Evolutionary conservation across 148 eudicot genomes (phyloP), one percentile per base, ranked within the genome.

Genomic region (Tetragonia tetragonoides): DNA sequence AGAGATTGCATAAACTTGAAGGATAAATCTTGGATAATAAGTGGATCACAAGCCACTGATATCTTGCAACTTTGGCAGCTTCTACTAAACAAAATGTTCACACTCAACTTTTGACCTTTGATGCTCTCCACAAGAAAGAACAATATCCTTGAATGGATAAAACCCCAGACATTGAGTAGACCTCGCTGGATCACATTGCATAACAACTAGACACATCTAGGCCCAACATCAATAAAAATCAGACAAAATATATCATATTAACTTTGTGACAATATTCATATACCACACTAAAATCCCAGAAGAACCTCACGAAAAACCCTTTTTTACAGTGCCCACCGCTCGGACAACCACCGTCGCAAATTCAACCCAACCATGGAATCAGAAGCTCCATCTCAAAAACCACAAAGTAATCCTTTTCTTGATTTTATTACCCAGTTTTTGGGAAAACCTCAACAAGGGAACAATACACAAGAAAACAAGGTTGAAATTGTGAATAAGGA

Each of bases 391-490:
- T 37, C 61, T 24, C 81, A 73, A 24, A 8, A 21, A 41, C 68
- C 78, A 56, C 74, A 68, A 8, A 75, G 62, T 17, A 83, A 75
- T 61, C 83, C 82, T 2, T 82, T 85, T 41, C 34, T 85, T 53
- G 73, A 77, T 44, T 78, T 73, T 17, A 72, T 85, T 53, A 80
- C 83, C 5, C 80, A 82, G 77, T 77, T 80, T 38, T 40, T 78
- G 0, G 37, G 59, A 10, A 76, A 78, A 62, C 59, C 60, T 18
- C 63, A 75, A 20, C 70, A 46, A 57, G 53, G 68, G 28, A 81
- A 56, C n/a, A 68, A 79, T 16, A 69, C 69, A 70, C 66, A 34
- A 3, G 34, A 63, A 2, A 57, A 39, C 18, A 71, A 78, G 59
- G 40, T 0, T 39, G 78, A 68, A 62, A 72, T 2, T 68, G 69